phyloP scores from a whole-genome alignment of 768 basidiomycete genomes.

The Termitomyces eurrhizus region DNA sequence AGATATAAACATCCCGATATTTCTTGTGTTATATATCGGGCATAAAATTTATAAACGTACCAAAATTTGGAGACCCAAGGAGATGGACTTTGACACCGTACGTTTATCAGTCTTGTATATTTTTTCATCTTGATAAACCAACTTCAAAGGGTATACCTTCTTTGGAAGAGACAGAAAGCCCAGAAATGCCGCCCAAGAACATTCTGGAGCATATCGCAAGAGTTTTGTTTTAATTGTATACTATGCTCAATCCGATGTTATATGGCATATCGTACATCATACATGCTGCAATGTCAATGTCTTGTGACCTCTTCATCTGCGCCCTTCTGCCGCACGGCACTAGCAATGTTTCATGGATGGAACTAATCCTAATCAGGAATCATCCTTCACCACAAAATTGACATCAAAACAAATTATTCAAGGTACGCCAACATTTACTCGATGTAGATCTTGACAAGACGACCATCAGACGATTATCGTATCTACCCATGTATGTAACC shows the following conservation, averaged over 20 bases:
- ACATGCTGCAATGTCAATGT: not conserved
- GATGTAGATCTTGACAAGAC: not conserved
- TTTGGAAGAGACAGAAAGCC: conserved; percentile 62
- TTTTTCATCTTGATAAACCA: not conserved
- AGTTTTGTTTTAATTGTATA: conserved; percentile 43
- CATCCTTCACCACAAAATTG: not conserved
- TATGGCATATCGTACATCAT: not conserved
- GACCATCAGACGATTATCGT: too few species aligned
- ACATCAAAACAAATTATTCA: not conserved
- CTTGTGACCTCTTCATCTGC: not conserved
- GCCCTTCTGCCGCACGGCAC: not conserved
- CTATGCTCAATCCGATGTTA: not conserved
- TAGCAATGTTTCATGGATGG: not conserved
- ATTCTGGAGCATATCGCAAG: conserved; percentile 46
- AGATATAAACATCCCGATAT: conserved; percentile 49
- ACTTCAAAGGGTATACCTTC: conserved; percentile 57
- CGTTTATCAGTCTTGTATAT: conserved; percentile 11
- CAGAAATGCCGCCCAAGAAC: conserved; percentile 46
- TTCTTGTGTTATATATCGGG: conserved; percentile 37
- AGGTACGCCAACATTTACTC: not conserved
- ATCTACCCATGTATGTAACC: too few species aligned
- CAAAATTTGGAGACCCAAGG: conserved; percentile 47
- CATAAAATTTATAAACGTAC: conserved; percentile 40
- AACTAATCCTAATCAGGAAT: not conserved
- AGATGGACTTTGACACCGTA: conserved; percentile 73